Evolutionary conservation across 345 rosid genomes (phyloP).

Genomic region (Acer campestre): DNA sequence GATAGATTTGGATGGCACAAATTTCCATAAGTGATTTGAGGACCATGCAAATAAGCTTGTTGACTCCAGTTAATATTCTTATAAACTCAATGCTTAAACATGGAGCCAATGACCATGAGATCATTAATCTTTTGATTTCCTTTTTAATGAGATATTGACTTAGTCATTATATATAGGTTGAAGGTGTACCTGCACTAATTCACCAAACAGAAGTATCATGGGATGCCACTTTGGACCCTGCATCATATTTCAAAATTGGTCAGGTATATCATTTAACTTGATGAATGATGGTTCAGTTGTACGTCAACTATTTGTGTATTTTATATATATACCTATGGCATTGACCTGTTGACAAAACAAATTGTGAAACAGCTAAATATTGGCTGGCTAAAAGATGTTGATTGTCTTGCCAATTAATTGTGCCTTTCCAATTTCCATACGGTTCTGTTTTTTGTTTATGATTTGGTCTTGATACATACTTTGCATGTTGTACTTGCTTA

Average conservation of each 20-base stretch:
- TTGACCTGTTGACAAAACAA: not conserved
- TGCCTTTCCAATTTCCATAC: not conserved
- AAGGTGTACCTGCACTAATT: conserved; percentile 85
- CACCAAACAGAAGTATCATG: conserved; percentile 95
- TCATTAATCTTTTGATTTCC: not conserved
- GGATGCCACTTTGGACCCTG: conserved; percentile 95
- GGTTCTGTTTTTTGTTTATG: conserved; percentile 9
- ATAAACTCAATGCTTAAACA: not conserved
- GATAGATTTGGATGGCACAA: not conserved
- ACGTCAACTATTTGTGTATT: conserved; percentile 8
- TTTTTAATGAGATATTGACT: conserved; percentile 7
- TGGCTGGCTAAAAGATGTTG: conserved; percentile 10
- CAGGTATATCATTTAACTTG: conserved; percentile 55
- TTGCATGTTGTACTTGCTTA: not conserved
- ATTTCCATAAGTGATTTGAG: not conserved
- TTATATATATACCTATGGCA: not conserved
- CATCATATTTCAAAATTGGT: conserved; percentile 75
- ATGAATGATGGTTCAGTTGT: conserved; percentile 5
- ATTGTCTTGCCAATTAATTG: not conserved
- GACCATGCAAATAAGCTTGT: not conserved
- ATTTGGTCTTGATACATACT: conserved; percentile 1
- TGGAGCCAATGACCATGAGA: conserved; percentile 2
- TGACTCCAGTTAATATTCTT: conserved; percentile 7
- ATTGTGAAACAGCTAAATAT: not conserved
- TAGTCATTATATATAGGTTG: conserved; percentile 55